Evolutionary conservation across 495 filamentous ascomycete species (phyloP).

Genomic region (Jackrogersella multiformis): DNA sequence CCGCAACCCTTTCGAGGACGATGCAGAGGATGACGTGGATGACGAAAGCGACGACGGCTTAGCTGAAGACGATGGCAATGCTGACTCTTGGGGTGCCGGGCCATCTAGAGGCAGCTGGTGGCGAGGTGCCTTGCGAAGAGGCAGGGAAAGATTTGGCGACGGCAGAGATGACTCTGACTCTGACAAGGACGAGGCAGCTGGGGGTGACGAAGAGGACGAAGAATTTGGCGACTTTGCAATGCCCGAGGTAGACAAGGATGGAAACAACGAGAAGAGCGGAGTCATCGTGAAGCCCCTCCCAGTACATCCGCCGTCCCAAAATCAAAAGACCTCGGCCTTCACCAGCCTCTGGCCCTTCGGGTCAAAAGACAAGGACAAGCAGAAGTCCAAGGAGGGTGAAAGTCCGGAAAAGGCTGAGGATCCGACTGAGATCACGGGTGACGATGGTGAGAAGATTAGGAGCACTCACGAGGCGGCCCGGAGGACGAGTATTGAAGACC

Average conservation of each 20-base stretch:
- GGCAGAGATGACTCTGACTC: constrained; percentile 57
- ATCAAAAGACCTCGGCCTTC: constrained; percentile 50
- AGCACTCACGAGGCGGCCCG: constrained; percentile 62
- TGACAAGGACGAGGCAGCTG: constrained; percentile 48
- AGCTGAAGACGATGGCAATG: constrained; percentile 48
- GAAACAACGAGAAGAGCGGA: constrained; percentile 35
- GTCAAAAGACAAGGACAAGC: constrained; percentile 47
- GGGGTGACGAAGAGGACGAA: constrained; percentile 59
- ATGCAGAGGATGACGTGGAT: constrained; percentile 56
- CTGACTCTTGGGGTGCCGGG: constrained; percentile 45
- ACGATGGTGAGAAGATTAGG: constrained; percentile 56
- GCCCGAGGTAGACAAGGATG: constrained; percentile 54
- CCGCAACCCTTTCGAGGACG: constrained; percentile 60
- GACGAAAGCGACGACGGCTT: constrained; percentile 57
- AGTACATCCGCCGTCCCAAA: constrained; percentile 53
- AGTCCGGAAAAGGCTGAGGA: constrained; percentile 38
- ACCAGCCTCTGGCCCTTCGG: constrained; percentile 61
- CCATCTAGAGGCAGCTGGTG: constrained; percentile 56
- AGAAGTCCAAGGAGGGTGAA: constrained; percentile 47
- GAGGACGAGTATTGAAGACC: constrained; percentile 65
- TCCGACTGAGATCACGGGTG: constrained; percentile 42
- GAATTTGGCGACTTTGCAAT: constrained; percentile 65
- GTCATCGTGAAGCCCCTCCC: constrained; percentile 59
- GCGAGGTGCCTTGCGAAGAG: constrained; percentile 52
- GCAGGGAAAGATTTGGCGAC: constrained; percentile 55